Evolutionary conservation across 2,329 filamentous ascomycete species (phyloP).

Genomic region (Claviceps africana): DNA sequence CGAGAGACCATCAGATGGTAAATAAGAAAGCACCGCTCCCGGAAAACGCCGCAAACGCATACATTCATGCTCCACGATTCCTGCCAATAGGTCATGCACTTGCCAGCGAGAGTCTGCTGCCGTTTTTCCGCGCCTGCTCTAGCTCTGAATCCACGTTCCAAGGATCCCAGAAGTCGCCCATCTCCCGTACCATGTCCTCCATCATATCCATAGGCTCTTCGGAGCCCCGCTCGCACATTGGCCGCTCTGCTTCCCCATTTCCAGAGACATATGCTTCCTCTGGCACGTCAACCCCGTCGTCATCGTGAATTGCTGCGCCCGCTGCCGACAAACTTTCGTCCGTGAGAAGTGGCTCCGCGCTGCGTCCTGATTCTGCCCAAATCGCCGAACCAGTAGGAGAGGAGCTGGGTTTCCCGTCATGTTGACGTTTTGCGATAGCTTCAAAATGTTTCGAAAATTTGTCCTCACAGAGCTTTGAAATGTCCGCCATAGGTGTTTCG

Average conservation of each 20-base stretch:
- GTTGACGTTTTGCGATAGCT: constrained; percentile 24
- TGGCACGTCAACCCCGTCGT: neutral
- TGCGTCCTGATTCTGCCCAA: constrained; percentile 21
- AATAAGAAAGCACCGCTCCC: neutral
- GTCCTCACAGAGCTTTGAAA: constrained; percentile 18
- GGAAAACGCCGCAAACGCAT: neutral
- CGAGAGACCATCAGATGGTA: neutral
- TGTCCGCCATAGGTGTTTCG: constrained; percentile 17
- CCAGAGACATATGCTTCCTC: neutral
- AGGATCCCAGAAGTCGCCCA: constrained; percentile 20
- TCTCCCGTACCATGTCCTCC: constrained; percentile 23
- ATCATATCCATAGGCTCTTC: constrained; percentile 22
- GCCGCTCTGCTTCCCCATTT: neutral
- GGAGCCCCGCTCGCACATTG: constrained; percentile 8
- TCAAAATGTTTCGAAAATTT: constrained; percentile 36
- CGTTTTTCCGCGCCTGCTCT: constrained; percentile 13
- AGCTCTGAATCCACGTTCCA: constrained; percentile 25
- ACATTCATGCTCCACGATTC: neutral
- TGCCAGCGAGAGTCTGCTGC: neutral
- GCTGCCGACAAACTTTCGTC: constrained; percentile 13
- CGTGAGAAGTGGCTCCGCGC: constrained; percentile 14
- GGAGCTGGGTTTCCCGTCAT: constrained; percentile 17
- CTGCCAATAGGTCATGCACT: neutral
- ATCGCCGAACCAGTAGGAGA: constrained; percentile 29
- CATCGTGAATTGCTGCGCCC: constrained; percentile 7